Evolutionary conservation across 140 eudicot genomes (phyloP), one percentile per base, ranked within the genome.

Genomic region (Artemisia princeps): DNA sequence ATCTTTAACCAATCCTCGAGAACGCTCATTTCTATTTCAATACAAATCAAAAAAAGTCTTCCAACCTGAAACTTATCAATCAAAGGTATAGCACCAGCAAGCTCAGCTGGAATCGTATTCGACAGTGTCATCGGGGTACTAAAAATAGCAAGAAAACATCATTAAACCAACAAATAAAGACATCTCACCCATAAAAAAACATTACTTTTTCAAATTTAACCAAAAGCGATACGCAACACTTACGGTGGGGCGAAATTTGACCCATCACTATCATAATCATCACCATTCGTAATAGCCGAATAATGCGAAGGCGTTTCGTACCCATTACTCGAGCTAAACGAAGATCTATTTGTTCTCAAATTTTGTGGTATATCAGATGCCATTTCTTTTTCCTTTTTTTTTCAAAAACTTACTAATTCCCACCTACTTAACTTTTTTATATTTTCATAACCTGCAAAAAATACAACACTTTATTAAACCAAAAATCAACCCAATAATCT

Each of bases 261-360:
- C 65, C 98, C 95, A 70, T 92, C 98, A 46, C 95, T 88, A 56
- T 92, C 98, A 71, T 92, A 92, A 68, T 84, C 98, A 74, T 92
- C 98, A 23, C 87, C 95, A 58, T 88, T 91, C 12, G 95, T 79
- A 60, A 73, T 73, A 10, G 79, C 68, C 0, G 96, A 92, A 77
- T 80, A 78, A 64, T 78, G 82, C 0, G 96, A 85, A 7, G 88
- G 86, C 13, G 96, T 76, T 44, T 80, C 95, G 23, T 70, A 76
- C 26, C 98, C 95, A 83, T 85, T 88, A 77, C 86, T 81, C 19
- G 92, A 86, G 62, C 92, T 80, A 58, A 81, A 80, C 8, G 95
- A 83, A 59, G 96, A 87, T 80, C 23, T 20, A 20, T 20, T 20
- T 20, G 90, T 73, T 78, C 95, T 87, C 78, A 84, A 60, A 81